Conservation (phyloP, 129 eudicot species). For the Cynara cardunculus region DNA sequence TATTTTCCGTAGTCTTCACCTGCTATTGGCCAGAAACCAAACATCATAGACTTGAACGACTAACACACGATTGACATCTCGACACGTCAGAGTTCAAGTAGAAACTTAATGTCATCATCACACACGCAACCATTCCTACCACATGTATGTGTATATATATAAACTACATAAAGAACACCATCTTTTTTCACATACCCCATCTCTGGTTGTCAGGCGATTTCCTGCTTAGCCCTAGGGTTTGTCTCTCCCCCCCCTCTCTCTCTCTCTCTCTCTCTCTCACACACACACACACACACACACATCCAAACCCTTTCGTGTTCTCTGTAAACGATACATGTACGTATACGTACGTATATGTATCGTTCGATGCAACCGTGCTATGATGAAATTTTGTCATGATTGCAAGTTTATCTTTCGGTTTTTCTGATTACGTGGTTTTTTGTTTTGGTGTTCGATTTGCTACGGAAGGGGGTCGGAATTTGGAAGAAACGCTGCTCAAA, state of each 20-base stretch:
- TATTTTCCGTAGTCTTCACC: background rate
- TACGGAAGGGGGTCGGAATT: conserved; percentile 13
- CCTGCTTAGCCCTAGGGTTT: conserved; percentile 23
- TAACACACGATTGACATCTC: background rate
- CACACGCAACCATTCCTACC: conserved; percentile 3
- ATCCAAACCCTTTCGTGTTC: background rate
- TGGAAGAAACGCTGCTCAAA: conserved; percentile 9
- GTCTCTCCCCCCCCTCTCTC: background rate
- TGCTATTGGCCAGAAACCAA: background rate
- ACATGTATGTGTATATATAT: background rate
- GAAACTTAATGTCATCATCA: background rate
- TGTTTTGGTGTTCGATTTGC: background rate
- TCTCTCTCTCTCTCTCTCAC: background rate
- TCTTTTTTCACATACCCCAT: conserved; percentile 6
- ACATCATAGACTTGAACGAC: background rate
- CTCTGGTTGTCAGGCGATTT: conserved; percentile 30
- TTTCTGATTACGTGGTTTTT: background rate
- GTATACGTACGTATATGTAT: background rate
- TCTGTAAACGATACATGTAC: background rate
- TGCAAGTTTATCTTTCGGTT: background rate
- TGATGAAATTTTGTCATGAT: background rate
- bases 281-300: no score
- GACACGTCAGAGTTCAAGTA: background rate
- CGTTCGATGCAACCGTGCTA: background rate
- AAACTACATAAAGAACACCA: background rate